A percentile compares a stretch with the other conserved stretches of the same genome.
phyloP scores from a whole-genome alignment of 331 rosid species.

The Pyracantha coccinea region DNA sequence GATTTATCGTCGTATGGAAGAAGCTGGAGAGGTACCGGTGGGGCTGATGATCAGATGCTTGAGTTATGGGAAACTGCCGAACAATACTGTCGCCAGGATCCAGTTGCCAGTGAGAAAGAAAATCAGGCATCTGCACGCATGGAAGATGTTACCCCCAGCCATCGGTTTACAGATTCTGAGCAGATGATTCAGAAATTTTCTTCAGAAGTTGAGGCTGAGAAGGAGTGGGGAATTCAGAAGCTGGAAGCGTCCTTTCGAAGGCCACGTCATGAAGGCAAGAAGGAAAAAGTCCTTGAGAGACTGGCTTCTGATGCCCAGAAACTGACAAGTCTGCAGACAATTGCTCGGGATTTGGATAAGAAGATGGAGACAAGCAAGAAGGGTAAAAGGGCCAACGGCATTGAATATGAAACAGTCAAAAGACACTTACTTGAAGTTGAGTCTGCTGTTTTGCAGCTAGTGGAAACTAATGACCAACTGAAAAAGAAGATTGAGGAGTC shows the following conservation, averaged over 20 bases:
- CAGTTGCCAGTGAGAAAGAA: constrained; percentile 14
- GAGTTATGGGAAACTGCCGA: constrained; percentile 60
- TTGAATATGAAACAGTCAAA: constrained; percentile 61
- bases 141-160: constrained; percentile 22
- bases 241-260: constrained; percentile 39
- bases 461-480: constrained; percentile 43
- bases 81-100: constrained; percentile 30
- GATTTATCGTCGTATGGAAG: constrained; percentile 33
- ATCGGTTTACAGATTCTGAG: constrained; percentile 22
- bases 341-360: constrained; percentile 63
- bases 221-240: constrained; percentile 72
- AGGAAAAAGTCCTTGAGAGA: constrained; percentile 62
- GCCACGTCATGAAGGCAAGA: constrained; percentile 36
- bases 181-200: constrained; percentile 24
- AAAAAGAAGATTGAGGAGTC: constrained; percentile 47
- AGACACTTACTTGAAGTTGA: constrained; percentile 70
- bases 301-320: constrained; percentile 73
- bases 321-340: constrained; percentile 49
- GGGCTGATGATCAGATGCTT: constrained; percentile 51
- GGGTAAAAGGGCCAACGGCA: constrained; percentile 30
- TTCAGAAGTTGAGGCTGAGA: constrained; percentile 54
- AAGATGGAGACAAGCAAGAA: constrained; percentile 47
- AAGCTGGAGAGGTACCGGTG: constrained; percentile 36
- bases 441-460: constrained; percentile 56
- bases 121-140: constrained; percentile 23